These are phyloP conservation scores for Cichorium intybus DNA, from an alignment of 140 eudicot genomes.

Conservation along the genomic window DNA sequence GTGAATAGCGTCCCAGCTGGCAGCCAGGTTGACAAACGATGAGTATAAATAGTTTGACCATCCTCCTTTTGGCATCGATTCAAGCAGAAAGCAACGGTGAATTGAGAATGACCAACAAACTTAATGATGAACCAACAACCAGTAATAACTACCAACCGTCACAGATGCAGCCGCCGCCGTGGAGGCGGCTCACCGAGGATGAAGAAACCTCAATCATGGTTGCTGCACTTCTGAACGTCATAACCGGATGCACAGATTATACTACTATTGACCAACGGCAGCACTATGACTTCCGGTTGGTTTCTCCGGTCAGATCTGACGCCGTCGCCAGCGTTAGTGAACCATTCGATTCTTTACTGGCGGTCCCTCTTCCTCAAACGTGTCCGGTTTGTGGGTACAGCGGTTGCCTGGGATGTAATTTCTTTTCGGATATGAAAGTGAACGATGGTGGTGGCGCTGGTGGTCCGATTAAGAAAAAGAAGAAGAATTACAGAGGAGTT, in stretches of 20 bases:
- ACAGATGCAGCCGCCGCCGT: neutral
- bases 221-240: conserved; percentile 44
- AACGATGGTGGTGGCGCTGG: neutral
- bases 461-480: conserved; percentile 41
- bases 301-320: neutral
- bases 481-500: conserved; percentile 81
- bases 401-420: conserved; percentile 64
- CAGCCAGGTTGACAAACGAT: conserved; percentile 22
- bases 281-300: neutral
- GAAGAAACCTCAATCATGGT: conserved; percentile 53
- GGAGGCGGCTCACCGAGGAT: conserved; percentile 32
- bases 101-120: conserved; percentile 38
- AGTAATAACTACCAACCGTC: neutral
- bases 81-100: neutral
- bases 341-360: neutral
- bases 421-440: conserved; percentile 19
- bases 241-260: conserved; percentile 25
- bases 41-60: conserved; percentile 32
- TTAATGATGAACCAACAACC: conserved; percentile 16
- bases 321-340: neutral
- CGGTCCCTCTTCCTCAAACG: conserved; percentile 33
- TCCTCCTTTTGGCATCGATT: neutral
- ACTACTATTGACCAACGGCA: neutral
- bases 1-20: conserved; percentile 36
- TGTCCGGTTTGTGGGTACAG: conserved; percentile 43